Percentiles rank a stretch among this genome's conserved stretches.
Conservation (phyloP, 2,329 filamentous ascomycete genomes). For the Pseudogymnoascus pannorum region DNA sequence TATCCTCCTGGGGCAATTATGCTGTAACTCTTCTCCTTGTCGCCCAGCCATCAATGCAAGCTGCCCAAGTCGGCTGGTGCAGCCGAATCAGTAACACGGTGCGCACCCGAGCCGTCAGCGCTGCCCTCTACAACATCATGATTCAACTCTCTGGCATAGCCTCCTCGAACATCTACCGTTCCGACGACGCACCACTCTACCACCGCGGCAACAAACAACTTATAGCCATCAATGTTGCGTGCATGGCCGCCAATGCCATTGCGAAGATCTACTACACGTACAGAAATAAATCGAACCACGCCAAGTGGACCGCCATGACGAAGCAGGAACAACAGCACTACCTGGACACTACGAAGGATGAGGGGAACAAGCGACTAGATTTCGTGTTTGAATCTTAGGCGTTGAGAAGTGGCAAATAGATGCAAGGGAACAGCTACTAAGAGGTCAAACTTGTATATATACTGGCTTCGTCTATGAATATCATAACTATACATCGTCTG, state of each 20-base stretch:
- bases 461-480: no score
- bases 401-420: not conserved
- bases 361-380: slow-evolving; percentile 31
- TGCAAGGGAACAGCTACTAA: not conserved
- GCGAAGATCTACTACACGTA: slow-evolving; percentile 35
- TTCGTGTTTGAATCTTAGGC: slow-evolving; percentile 19
- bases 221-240: slow-evolving; percentile 27
- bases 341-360: slow-evolving; percentile 31
- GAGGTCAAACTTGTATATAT: not conserved
- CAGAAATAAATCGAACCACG: slow-evolving; percentile 29
- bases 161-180: slow-evolving; percentile 40
- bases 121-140: slow-evolving; percentile 36
- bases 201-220: slow-evolving; percentile 34
- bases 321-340: slow-evolving; percentile 38
- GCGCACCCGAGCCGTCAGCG: slow-evolving; percentile 32
- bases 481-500: no score
- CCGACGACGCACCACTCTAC: slow-evolving; percentile 39
- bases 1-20: slow-evolving; percentile 15
- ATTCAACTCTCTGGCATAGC: slow-evolving; percentile 42
- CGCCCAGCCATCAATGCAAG: slow-evolving; percentile 22
- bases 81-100: slow-evolving; percentile 34
- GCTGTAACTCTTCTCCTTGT: slow-evolving; percentile 22
- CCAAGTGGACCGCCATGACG: slow-evolving; percentile 17
- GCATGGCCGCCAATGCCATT: slow-evolving; percentile 29
- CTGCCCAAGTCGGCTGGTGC: slow-evolving; percentile 34